These are phyloP conservation scores for Samsoniella hepiali DNA, from an alignment of 2,329 filamentous ascomycete species.

Conservation along the genomic window DNA sequence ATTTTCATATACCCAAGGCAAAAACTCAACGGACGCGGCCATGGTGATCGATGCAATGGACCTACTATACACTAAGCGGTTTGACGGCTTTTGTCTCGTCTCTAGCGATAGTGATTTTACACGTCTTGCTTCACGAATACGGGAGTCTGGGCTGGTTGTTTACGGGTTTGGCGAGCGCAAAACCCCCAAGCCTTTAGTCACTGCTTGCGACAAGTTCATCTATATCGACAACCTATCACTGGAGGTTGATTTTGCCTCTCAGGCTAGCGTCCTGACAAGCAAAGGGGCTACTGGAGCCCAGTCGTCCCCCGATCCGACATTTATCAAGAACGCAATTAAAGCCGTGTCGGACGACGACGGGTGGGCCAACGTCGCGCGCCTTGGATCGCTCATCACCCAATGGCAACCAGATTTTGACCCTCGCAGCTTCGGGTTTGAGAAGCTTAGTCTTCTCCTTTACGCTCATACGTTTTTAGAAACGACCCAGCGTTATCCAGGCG, in stretches of 20 bases:
- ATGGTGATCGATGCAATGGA: slow-evolving; percentile 40
- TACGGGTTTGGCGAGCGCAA: slow-evolving; percentile 35
- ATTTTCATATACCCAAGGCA: slow-evolving; percentile 35
- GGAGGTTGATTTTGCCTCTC: not conserved
- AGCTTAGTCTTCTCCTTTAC: not conserved
- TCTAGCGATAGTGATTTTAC: slow-evolving; percentile 38
- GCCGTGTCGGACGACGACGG: not conserved
- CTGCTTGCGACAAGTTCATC: slow-evolving; percentile 34
- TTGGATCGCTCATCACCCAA: not conserved
- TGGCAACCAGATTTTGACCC: slow-evolving; percentile 3
- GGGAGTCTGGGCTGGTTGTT: slow-evolving; percentile 31
- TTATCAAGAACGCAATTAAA: not conserved
- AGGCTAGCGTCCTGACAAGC: not conserved
- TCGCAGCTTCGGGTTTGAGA: not conserved
- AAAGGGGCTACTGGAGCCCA: not conserved
- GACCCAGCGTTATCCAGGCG: not conserved
- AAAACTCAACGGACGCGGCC: slow-evolving; percentile 34
- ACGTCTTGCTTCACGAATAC: slow-evolving; percentile 33
- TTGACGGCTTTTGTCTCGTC: slow-evolving; percentile 34
- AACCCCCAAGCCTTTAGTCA: slow-evolving; percentile 32
- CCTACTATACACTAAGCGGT: slow-evolving; percentile 31
- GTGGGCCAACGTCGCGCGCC: not conserved
- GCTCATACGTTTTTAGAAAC: not conserved
- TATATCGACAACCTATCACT: slow-evolving; percentile 20
- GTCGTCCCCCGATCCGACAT: not conserved